Evolutionary conservation across 352 stramenopile species (phyloP), one percentile per base, ranked within the genome.

Genomic region (Pythium oligandrum): DNA sequence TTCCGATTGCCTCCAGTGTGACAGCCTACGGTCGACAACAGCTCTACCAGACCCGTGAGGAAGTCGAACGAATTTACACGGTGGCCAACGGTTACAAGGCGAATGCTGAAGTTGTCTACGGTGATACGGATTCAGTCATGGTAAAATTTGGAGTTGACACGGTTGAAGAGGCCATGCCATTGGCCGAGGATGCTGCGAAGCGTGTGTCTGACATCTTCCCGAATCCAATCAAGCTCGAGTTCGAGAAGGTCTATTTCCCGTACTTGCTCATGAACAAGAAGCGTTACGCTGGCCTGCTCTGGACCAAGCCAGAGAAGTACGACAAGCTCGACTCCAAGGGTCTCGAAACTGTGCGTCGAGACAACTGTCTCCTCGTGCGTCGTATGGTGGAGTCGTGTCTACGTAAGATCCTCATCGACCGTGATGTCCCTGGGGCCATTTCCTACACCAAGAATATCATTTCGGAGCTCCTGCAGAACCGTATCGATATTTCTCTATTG

Each of bases 181-280:
- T 99, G n/a, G 97, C 96, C 0, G 84, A 98, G 53, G 83, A 99
- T 61, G 97, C 97, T 8, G 97, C 97, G 5, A 86, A 97, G 31
- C 89, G 76, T 17, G 96, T 98, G 52, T 98, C 96, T 2, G 74
- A 87, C 44, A 98, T 99, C 50, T 99, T 99, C 59, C 96, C 96
- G 5, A 68, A 85, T 34, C 97, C 97, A 12, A 99, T 99, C 74
- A 83, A 97, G 57, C 81, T 99, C 42, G 97, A 99, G 66, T 99
- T 99, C 61, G 97, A 99, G 65, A 99, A 99, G 66, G 95, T 99
- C 1, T 99, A 99, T 72, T 99, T 95, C 57, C 98, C 97, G 10
- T 99, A 99, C 62, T 72, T 99, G 59, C 82, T 99, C 17, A 99
- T 99, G 96, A 99, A 99, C 81, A 99, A 99, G 82, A 99, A 99